phyloP scores from a whole-genome alignment of 2,329 filamentous ascomycete species.

The Ceratocystis diversiconidia region DNA sequence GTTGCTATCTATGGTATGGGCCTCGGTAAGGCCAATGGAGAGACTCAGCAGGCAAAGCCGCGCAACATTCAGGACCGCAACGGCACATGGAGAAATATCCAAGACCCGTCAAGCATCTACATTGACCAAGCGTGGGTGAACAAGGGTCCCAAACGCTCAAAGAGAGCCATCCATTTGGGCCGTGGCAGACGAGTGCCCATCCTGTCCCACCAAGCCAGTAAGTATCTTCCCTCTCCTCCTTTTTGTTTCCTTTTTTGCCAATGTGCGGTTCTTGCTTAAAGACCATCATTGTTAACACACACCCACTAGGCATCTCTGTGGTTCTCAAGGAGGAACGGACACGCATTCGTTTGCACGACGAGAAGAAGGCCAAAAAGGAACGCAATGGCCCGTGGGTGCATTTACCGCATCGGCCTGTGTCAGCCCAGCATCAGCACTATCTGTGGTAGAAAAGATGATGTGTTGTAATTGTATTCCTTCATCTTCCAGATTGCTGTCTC shows the following conservation, averaged over 20 bases:
- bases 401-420: constrained; percentile 71
- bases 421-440: constrained; percentile 77
- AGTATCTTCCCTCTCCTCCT: constrained; percentile 27
- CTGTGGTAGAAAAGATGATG: constrained; percentile 52
- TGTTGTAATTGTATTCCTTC: neutral
- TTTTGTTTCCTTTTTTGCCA: neutral
- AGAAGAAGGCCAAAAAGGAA: constrained; percentile 60
- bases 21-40: constrained; percentile 35
- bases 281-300: constrained; percentile 19
- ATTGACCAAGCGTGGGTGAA: constrained; percentile 89
- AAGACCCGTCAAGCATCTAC: constrained; percentile 71
- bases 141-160: constrained; percentile 48
- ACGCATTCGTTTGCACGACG: constrained; percentile 63
- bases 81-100: constrained; percentile 55
- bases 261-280: neutral
- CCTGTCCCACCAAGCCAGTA: constrained; percentile 59
- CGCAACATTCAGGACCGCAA: constrained; percentile 56
- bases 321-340: constrained; percentile 91
- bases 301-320: constrained; percentile 53
- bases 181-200: constrained; percentile 56
- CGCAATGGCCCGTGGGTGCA: constrained; percentile 74
- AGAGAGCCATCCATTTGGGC: constrained; percentile 55
- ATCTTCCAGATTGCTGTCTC: neutral
- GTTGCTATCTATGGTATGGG: constrained; percentile 77
- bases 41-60: constrained; percentile 18